phyloP scores from a whole-genome alignment of 768 basidiomycete species.

The Galerina marginata region DNA sequence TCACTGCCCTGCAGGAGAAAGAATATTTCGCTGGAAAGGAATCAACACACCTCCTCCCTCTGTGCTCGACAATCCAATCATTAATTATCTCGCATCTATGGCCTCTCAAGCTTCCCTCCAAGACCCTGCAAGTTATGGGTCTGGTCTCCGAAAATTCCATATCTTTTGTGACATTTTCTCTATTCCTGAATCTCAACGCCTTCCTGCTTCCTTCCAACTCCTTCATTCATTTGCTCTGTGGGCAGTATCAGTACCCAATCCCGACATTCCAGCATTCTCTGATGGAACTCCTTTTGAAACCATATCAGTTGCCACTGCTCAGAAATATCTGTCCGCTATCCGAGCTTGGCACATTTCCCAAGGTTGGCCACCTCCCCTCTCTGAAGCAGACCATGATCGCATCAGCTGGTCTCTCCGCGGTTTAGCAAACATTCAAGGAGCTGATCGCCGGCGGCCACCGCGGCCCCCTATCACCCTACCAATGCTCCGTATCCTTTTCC shows the following conservation, averaged over 20 bases:
- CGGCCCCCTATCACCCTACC: slow-evolving; percentile 38
- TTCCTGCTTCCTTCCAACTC: slow-evolving; percentile 30
- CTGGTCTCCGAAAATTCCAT: slow-evolving; percentile 25
- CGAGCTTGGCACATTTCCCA: slow-evolving; percentile 15
- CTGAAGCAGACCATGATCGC: slow-evolving; percentile 16
- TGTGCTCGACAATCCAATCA: slow-evolving; percentile 23
- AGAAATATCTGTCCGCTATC: slow-evolving; percentile 42
- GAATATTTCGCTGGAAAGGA: slow-evolving; percentile 33
- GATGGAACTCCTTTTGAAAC: slow-evolving; percentile 33
- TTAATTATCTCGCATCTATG: neutral
- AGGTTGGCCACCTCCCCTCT: slow-evolving; percentile 40
- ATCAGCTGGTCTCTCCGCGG: slow-evolving; percentile 38
- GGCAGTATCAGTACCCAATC: slow-evolving; percentile 35
- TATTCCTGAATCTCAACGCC: slow-evolving; percentile 28
- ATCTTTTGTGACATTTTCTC: neutral
- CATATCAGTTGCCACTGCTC: slow-evolving; percentile 25
- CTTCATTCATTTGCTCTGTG: slow-evolving; percentile 43
- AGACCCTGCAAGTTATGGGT: slow-evolving; percentile 14
- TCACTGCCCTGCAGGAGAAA: slow-evolving; percentile 5
- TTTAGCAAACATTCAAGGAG: slow-evolving; percentile 26
- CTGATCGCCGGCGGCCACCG: slow-evolving; percentile 20
- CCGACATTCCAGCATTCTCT: slow-evolving; percentile 5
- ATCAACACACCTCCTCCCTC: slow-evolving; percentile 31
- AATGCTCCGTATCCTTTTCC: slow-evolving; percentile 32
- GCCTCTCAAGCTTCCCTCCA: slow-evolving; percentile 25